Evolutionary conservation across 495 filamentous ascomycete genomes (phyloP), one percentile per base, ranked within the genome.

Genomic region (Penicillium herquei): DNA sequence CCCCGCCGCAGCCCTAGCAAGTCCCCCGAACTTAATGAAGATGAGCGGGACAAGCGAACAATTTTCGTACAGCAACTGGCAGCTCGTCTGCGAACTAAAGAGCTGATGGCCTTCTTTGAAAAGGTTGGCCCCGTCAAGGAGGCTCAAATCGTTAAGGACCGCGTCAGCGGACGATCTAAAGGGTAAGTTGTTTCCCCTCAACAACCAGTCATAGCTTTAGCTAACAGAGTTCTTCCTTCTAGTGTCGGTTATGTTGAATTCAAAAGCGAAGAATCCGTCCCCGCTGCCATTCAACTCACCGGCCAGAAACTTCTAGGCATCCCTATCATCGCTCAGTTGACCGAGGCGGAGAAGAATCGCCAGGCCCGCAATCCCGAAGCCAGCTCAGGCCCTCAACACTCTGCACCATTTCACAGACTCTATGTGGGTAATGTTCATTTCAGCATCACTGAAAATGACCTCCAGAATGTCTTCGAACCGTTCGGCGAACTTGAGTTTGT

Each of bases 371-470:
- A 83, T 62, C 83, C 88, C 49, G 91, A 95, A 58, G 78, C 84
- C 44, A 79, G 79, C 43, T 81, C 80, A 59, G 78, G 76, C 56
- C 81, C 86, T 43, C 78, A 83, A 11, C 87, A 86, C 64, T 87
- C 89, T 51, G 86, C 96, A 33, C 95, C 95, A 32, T 99, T 98
- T 78, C 95, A 99, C 77, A 87, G 95, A 69, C 88, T 99, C 49
- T 99, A 97, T 75, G 94, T 99, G 62, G 95, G 95, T 71, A 99
- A 99, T 68, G 96, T 99, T 63, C 95, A 99, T 81, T 99, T 99
- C 83, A 96, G 90, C 72, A 96, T 99, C 71, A 98, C 94, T 70
- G 95, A 99, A 75, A 86, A 82, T 69, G 95, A 98, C 73, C 75
- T 99, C 60, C 89, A 93, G 80, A 91, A 93, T 71, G 91, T 98